These are phyloP conservation scores for Ganoderma resinaceum DNA, from an alignment of 1,284 basidiomycete genomes.

Conservation along the genomic window DNA sequence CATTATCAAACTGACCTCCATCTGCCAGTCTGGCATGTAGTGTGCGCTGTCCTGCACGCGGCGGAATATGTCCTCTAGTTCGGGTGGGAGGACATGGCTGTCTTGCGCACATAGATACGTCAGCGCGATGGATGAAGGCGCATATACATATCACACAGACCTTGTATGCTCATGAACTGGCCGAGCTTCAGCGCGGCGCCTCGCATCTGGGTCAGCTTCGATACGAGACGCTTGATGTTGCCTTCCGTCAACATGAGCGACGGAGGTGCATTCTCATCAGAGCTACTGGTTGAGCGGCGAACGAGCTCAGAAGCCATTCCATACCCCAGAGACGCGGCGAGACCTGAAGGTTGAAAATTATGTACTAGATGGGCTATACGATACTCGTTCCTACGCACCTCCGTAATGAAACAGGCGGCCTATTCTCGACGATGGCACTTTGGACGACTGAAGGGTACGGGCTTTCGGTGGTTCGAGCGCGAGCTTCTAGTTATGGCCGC, in stretches of 20 bases:
- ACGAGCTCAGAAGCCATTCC: conserved; percentile 66
- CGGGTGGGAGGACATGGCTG: conserved; percentile 87
- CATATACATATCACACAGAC: conserved; percentile 46
- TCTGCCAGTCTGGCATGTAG: conserved; percentile 99
- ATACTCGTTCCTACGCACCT: conserved; percentile 55
- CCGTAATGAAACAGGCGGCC: conserved; percentile 94
- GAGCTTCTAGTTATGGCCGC: conserved; percentile 1
- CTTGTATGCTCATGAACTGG: conserved; percentile 98
- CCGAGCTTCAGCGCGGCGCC: conserved; percentile 97
- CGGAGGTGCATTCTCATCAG: conserved; percentile 38
- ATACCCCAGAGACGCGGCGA: conserved; percentile 75
- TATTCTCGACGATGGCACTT: conserved; percentile 87
- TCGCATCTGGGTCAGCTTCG: conserved; percentile 93
- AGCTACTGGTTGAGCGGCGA: conserved; percentile 39
- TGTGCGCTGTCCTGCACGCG: conserved; percentile 96
- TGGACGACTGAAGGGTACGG: conserved; percentile 75
- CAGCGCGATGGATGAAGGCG: background rate
- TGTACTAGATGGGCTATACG: background rate
- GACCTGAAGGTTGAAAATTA: conserved; percentile 48
- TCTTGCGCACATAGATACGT: conserved; percentile 52
- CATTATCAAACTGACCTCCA: conserved; percentile 69
- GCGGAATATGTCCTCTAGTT: conserved; percentile 89
- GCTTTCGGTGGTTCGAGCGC: conserved; percentile 24
- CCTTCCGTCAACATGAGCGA: conserved; percentile 88
- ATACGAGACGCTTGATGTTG: conserved; percentile 90